These are phyloP conservation scores for Penicillium psychrosexuale DNA, from an alignment of 2,329 filamentous ascomycete genomes.

Conservation along the genomic window DNA sequence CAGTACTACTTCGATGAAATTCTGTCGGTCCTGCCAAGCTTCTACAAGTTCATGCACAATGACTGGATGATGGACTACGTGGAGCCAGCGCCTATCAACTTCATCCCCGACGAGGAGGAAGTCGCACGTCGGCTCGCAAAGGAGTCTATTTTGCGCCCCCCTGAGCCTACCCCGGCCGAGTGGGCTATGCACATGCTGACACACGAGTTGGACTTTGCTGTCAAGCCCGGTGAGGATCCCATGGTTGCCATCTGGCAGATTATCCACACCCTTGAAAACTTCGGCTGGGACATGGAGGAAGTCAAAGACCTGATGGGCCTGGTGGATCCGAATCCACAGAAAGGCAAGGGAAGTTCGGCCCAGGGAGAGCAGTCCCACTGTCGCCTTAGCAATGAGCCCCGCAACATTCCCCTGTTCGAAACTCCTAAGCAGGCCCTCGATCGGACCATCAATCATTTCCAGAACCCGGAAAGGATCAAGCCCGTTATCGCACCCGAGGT, in stretches of 20 bases:
- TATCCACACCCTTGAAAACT: background rate
- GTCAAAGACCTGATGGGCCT: background rate
- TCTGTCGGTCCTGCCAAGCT: conserved; percentile 56
- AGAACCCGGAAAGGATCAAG: background rate
- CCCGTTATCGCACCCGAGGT: background rate
- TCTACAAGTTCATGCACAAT: conserved; percentile 65
- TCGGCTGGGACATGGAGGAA: background rate
- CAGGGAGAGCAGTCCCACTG: background rate
- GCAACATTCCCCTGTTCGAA: background rate
- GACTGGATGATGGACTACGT: conserved; percentile 67
- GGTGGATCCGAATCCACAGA: background rate
- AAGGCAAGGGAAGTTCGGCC: background rate
- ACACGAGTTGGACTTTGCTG: background rate
- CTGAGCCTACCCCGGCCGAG: background rate
- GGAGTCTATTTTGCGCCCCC: background rate
- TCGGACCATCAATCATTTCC: background rate
- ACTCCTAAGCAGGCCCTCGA: background rate
- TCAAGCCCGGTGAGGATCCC: too few species aligned
- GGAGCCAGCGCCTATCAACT: conserved; percentile 43
- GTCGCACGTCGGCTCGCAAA: background rate
- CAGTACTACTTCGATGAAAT: conserved; percentile 63
- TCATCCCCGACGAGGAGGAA: background rate
- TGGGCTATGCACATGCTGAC: background rate
- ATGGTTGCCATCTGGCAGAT: background rate
- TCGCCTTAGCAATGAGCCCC: background rate